Percentiles rank a stretch among this genome's conserved stretches.
Evolutionary conservation across 2,329 filamentous ascomycete genomes (phyloP).

Genomic region (Hyphodiscus sp.): DNA sequence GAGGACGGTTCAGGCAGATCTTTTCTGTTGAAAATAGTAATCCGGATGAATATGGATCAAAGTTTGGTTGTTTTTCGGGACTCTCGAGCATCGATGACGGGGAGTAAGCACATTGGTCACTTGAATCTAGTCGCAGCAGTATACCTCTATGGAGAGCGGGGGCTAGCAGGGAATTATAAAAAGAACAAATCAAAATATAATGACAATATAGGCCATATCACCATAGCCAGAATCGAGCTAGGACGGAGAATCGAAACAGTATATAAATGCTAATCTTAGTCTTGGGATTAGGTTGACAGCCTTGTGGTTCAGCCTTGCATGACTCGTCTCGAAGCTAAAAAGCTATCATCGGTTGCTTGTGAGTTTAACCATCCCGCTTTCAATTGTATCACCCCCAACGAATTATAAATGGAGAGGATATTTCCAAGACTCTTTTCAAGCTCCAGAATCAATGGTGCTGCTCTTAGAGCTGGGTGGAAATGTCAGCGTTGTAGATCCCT

Average conservation of each 20-base stretch:
- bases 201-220: too few relatives aligned
- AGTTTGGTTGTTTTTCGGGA: not conserved
- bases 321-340: not conserved
- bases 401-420: not conserved
- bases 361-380: not conserved
- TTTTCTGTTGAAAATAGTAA: not conserved
- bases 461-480: not conserved
- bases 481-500: not conserved
- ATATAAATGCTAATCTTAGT: not conserved
- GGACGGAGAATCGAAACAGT: not conserved
- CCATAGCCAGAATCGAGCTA: too few relatives aligned
- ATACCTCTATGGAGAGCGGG: too few relatives aligned
- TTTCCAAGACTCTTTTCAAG: not conserved
- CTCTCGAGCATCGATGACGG: too few relatives aligned
- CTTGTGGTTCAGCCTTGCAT: constrained; percentile 1
- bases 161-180: too few relatives aligned
- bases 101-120: too few relatives aligned
- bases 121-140: too few relatives aligned
- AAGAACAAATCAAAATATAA: too few relatives aligned
- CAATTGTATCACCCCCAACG: not conserved
- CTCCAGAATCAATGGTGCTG: not conserved
- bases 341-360: not conserved
- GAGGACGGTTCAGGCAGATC: not conserved
- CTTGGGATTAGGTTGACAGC: not conserved
- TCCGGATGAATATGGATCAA: not conserved